Evolutionary conservation across 2,329 filamentous ascomycete genomes (phyloP).

Genomic region (Pestalotiopsis sp.): DNA sequence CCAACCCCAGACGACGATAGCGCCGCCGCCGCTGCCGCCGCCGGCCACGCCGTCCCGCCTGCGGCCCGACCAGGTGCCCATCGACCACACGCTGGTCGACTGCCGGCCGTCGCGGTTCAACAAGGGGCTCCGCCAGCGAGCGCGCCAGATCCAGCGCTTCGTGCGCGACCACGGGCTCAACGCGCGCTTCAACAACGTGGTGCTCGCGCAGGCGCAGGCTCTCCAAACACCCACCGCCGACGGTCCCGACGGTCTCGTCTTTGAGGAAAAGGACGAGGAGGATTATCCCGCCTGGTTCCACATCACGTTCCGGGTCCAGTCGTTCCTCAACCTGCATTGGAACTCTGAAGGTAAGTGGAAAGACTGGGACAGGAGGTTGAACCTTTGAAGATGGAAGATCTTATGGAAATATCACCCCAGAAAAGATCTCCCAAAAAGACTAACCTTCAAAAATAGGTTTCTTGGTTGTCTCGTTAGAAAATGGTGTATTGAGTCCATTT

Average conservation of each 20-base stretch:
- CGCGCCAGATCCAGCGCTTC: neutral
- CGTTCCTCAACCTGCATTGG: neutral
- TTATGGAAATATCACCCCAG: no score
- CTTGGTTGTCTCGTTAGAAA: no score
- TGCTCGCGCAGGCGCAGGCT: neutral
- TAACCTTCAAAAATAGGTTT: no score
- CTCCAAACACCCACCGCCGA: neutral
- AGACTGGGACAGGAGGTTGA: neutral
- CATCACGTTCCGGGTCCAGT: neutral
- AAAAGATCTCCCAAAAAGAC: no score
- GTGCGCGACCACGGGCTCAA: neutral
- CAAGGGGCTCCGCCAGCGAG: neutral
- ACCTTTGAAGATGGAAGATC: no score
- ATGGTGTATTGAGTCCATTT: no score
- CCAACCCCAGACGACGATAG: neutral
- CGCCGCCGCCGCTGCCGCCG: neutral
- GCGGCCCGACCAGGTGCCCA: neutral
- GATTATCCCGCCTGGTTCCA: neutral
- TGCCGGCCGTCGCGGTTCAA: neutral
- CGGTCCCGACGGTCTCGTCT: neutral
- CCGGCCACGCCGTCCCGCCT: neutral
- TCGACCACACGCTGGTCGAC: neutral
- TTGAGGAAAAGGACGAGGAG: neutral
- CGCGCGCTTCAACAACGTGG: neutral
- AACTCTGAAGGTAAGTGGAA: neutral